A percentile compares a stretch with the other conserved stretches of the same genome.
Conservation (phyloP, 2,329 filamentous ascomycete genomes). For the Hypoxylon rubiginosum region DNA sequence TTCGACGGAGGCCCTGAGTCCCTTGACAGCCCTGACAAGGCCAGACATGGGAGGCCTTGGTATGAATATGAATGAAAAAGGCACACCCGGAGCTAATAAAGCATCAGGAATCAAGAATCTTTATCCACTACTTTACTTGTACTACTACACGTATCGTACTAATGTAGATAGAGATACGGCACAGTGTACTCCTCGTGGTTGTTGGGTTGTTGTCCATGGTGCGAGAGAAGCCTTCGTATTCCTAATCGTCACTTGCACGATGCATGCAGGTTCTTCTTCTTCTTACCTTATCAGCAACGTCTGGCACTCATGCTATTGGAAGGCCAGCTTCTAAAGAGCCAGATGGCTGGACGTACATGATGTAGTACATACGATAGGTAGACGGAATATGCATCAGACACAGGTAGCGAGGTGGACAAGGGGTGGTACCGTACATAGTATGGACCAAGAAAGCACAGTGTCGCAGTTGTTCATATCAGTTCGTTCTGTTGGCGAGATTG, state of each 20-base stretch:
- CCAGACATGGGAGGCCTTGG: conserved; percentile 9
- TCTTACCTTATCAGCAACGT: conserved; percentile 34
- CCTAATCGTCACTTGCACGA: conserved; percentile 19
- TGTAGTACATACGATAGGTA: conserved; percentile 5
- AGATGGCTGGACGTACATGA: conserved; percentile 18
- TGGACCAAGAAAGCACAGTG: conserved; percentile 40
- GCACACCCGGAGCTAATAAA: conserved; percentile 26
- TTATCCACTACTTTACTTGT: conserved; percentile 7
- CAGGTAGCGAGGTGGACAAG: conserved; percentile 21
- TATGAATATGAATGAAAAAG: conserved; percentile 15
- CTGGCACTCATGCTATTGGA: conserved; percentile 25
- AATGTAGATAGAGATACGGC: background rate
- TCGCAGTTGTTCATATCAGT: conserved; percentile 45
- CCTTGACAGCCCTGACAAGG: background rate
- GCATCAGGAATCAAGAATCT: background rate
- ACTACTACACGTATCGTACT: background rate
- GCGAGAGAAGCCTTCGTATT: conserved; percentile 31
- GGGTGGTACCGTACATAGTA: conserved; percentile 30
- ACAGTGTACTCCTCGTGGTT: conserved; percentile 28
- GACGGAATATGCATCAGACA: background rate
- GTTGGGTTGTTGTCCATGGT: background rate
- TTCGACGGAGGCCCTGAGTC: background rate
- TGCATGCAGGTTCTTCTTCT: conserved; percentile 19
- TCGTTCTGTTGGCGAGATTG: conserved; percentile 48
- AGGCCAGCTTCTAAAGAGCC: conserved; percentile 17